A percentile compares a stretch with the other conserved stretches of the same genome.
Conservation (phyloP, 2,329 filamentous ascomycete genomes). For the Didymella exigua region DNA sequence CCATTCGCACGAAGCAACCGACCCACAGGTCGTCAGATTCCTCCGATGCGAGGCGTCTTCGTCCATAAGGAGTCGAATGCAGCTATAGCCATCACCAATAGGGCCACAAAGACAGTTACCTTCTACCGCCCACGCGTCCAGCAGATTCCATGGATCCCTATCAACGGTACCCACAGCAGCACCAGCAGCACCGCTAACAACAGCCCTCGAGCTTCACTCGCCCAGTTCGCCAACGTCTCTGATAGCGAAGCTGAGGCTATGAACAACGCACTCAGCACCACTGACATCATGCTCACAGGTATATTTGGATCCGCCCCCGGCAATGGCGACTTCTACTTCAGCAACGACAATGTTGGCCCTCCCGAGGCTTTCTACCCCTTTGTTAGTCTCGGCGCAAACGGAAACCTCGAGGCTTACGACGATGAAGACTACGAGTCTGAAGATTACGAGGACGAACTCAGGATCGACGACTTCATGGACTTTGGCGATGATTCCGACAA, state of each 20-base stretch:
- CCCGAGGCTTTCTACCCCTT: slow-evolving; percentile 78
- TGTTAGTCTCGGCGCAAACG: slow-evolving; percentile 61
- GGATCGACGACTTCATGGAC: slow-evolving; percentile 49
- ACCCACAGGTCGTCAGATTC: slow-evolving; percentile 34
- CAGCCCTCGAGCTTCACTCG: slow-evolving; percentile 46
- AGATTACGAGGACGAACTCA: slow-evolving; percentile 60
- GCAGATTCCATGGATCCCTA: slow-evolving; percentile 35
- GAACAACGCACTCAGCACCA: slow-evolving; percentile 44
- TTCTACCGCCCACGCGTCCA: slow-evolving; percentile 49
- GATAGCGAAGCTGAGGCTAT: slow-evolving; percentile 48
- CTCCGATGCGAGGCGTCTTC: slow-evolving; percentile 44
- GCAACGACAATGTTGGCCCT: slow-evolving; percentile 71
- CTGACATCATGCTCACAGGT: slow-evolving; percentile 79
- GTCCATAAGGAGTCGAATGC: slow-evolving; percentile 44
- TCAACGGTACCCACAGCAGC: slow-evolving; percentile 45
- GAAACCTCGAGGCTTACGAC: slow-evolving; percentile 58
- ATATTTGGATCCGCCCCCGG: slow-evolving; percentile 58
- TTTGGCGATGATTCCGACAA: slow-evolving; percentile 45
- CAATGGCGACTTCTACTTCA: slow-evolving; percentile 52
- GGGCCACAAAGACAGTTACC: slow-evolving; percentile 48
- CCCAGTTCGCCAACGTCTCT: slow-evolving; percentile 38
- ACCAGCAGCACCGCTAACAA: slow-evolving; percentile 48
- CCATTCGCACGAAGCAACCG: slow-evolving; percentile 45
- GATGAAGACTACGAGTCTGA: slow-evolving; percentile 64
- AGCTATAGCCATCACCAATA: slow-evolving; percentile 52